Conservation (phyloP, 1,284 basidiomycete genomes). For the Rhodotorula sp. region DNA sequence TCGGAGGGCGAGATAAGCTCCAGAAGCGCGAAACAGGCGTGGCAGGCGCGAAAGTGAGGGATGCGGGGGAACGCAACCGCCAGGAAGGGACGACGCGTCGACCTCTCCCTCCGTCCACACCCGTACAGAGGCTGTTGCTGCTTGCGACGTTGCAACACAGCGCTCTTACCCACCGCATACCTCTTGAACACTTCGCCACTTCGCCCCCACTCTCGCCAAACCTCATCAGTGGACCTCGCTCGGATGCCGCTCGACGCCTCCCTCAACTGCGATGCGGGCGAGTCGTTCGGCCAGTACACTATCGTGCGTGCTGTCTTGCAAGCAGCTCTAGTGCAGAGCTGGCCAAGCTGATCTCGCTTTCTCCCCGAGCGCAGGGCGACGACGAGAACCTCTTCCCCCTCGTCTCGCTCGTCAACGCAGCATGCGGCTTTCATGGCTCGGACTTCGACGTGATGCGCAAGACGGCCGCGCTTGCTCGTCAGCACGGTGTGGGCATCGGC, state of each 20-base stretch:
- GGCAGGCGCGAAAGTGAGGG: no score
- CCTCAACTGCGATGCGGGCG: constrained; percentile 49
- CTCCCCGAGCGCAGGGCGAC: constrained; percentile 51
- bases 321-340: no score
- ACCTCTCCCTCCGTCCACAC: no score
- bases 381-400: constrained; percentile 65
- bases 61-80: no score
- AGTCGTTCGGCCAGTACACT: constrained; percentile 47
- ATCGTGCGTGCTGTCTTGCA: background rate
- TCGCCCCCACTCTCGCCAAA: background rate
- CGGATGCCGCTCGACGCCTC: constrained; percentile 15
- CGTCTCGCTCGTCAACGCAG: constrained; percentile 65
- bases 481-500: constrained; percentile 59
- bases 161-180: background rate
- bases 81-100: no score
- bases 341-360: background rate
- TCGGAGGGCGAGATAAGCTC: no score
- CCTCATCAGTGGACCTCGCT: background rate
- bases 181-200: background rate
- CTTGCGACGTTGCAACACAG: background rate
- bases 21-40: no score
- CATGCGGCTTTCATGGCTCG: constrained; percentile 65
- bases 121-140: no score
- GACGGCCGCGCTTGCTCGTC: constrained; percentile 61
- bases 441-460: constrained; percentile 61